Percentiles rank a stretch among this genome's conserved stretches.
These are phyloP conservation scores for Metschnikowia baotianmanensis DNA, from an alignment of 805 yeast species.

Conservation along the genomic window DNA sequence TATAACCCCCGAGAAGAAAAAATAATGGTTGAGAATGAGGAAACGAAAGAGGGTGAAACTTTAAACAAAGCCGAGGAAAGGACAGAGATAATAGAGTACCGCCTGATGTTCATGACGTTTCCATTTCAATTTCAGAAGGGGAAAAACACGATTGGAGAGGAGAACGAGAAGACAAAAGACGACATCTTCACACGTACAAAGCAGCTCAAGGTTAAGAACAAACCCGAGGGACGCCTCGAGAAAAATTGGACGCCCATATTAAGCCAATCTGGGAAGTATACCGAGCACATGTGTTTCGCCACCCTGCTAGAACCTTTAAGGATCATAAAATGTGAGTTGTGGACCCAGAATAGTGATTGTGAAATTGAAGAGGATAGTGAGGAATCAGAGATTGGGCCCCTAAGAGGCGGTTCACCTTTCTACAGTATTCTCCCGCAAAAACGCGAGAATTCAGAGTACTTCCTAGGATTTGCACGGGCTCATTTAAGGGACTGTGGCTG, in stretches of 20 bases:
- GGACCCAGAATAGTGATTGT: slow-evolving; percentile 24
- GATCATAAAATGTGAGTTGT: slow-evolving; percentile 27
- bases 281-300: slow-evolving; percentile 29
- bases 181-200: slow-evolving; percentile 9
- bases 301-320: slow-evolving; percentile 33
- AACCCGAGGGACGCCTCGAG: slow-evolving; percentile 16
- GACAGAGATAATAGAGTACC: slow-evolving; percentile 1
- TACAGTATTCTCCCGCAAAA: slow-evolving; percentile 9
- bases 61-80: neutral
- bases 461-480: slow-evolving; percentile 47
- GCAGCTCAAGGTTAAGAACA: slow-evolving; percentile 9
- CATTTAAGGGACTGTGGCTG: slow-evolving; percentile 45
- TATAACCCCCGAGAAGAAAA: slow-evolving; percentile 13
- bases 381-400: slow-evolving; percentile 16
- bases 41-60: neutral
- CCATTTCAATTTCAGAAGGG: slow-evolving; percentile 21
- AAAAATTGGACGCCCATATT: slow-evolving; percentile 43
- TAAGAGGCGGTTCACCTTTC: slow-evolving; percentile 25
- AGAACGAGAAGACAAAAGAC: neutral
- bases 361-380: slow-evolving; percentile 6
- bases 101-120: slow-evolving; percentile 14
- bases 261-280: slow-evolving; percentile 25
- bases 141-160: slow-evolving; percentile 1
- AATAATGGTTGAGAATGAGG: neutral
- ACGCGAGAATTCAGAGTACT: slow-evolving; percentile 32